Base-by-base conservation (phyloP, 257 asterid genomes). In the Anisodus tanguticus region DNA sequence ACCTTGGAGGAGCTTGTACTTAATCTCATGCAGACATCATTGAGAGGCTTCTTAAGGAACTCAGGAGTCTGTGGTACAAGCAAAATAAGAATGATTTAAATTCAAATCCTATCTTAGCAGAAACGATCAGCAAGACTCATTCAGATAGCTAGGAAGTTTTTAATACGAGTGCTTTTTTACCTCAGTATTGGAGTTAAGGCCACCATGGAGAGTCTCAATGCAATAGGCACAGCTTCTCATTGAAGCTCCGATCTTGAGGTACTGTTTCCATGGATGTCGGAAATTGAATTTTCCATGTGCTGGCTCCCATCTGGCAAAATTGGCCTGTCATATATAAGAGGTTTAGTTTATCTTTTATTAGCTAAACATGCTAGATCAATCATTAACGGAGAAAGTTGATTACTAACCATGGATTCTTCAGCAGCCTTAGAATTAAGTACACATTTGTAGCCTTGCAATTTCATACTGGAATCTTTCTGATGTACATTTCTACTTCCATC, bases 401-500 rank as follows among this genome's bases (percentile, higher is more conserved):
- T 81, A n/a, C 84, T 0, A 22, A 93, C 98, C 96, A 95, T 87
- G 84, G 95, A 62, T 86, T 95, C 98, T 88, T 95, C 98, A 4
- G 90, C 81, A 47, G 94, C 92, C 92, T 93, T 93, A 11, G 97
- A 92, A 82, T 88, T 89, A 51, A 93, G 97, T 77, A 91, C 91
- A 55, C 95, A 88, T 85, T 90, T 91, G 88, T 92, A 92, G 63
- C 93, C 91, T 72, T 69, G 90, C 85, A 82, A 54, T 76, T 31
- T 86, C 64, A 91, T 89, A 37, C 82, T 60, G 5, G 89, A 64
- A 54, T 31, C 88, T 83, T 88, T 90, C 66, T 35, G 86, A 58
- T 76, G 45, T 78, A 67, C 51, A 60, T 79, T 76, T 13, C 53
- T 85, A 80, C 53, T 83, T 62, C 81, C 89, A 60, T 84, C 85